Conservation (phyloP, 208 protist species). For the Trichomonas vaginalis region DNA sequence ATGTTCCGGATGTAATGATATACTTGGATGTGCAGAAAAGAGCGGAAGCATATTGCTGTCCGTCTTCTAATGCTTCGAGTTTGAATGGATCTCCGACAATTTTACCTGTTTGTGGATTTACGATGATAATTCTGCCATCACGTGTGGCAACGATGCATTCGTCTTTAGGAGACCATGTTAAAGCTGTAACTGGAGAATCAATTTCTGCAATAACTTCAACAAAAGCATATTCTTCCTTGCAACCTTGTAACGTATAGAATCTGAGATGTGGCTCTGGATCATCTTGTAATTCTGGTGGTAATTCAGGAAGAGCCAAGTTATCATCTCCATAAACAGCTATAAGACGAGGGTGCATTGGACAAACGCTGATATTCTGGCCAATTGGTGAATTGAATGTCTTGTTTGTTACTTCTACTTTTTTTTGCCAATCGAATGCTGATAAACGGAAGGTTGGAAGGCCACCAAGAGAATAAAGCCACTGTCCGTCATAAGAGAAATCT, state of each 20-base stretch:
- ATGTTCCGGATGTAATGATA: neutral
- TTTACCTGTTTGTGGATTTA: neutral
- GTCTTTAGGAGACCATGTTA: neutral
- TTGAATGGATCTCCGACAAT: neutral
- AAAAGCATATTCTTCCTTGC: neutral
- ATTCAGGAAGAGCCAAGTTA: neutral
- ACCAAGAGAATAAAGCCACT: neutral
- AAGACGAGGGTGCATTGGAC: neutral
- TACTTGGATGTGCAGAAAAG: neutral
- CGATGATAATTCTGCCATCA: neutral
- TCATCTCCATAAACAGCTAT: conserved; percentile 1
- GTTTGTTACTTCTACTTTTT: neutral
- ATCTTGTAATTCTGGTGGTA: neutral
- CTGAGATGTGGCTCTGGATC: neutral
- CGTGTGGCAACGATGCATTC: neutral
- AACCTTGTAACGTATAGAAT: neutral
- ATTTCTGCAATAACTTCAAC: neutral
- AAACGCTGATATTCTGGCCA: neutral
- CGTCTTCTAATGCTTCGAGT: neutral
- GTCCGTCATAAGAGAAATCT: neutral
- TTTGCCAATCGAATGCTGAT: neutral
- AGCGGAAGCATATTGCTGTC: neutral
- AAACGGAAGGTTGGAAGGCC: neutral
- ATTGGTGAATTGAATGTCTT: neutral
- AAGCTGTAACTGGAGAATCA: neutral